phyloP scores from a whole-genome alignment of 345 rosid genomes.

The Lepidium africanum region DNA sequence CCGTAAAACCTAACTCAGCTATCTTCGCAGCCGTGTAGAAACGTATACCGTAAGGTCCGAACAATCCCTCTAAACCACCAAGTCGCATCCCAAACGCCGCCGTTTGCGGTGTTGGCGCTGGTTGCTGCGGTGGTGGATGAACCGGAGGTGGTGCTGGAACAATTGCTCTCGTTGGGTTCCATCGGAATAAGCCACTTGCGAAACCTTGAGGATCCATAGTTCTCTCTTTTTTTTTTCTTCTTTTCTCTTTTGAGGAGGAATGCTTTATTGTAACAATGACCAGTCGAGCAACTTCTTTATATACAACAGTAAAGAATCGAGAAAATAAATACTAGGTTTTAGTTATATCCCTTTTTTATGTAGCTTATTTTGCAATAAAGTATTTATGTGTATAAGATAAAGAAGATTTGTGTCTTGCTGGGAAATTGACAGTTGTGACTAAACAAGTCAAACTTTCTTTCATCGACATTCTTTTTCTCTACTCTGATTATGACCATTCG shows the following conservation, averaged over 20 bases:
- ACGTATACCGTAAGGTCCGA: constrained; percentile 77
- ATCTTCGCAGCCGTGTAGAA: constrained; percentile 83
- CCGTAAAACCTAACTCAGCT: constrained; percentile 94
- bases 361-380: constrained; percentile 9
- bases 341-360: not conserved
- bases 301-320: constrained; percentile 27
- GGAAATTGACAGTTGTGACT: constrained; percentile 48
- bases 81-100: constrained; percentile 39
- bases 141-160: constrained; percentile 30
- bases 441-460: constrained; percentile 38
- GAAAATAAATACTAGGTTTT: constrained; percentile 19
- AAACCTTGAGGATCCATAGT: constrained; percentile 77
- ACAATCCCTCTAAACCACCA: constrained; percentile 71
- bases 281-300: constrained; percentile 18
- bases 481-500: constrained; percentile 6
- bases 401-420: constrained; percentile 19
- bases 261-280: constrained; percentile 22
- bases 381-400: not conserved
- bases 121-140: constrained; percentile 27
- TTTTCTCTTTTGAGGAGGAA: constrained; percentile 1
- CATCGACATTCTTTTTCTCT: constrained; percentile 13
- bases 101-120: constrained; percentile 18
- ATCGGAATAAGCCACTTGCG: constrained; percentile 64
- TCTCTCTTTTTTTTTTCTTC: not conserved
- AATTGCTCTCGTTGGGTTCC: constrained; percentile 53